These are phyloP conservation scores for Silene vulgaris DNA, from an alignment of 179 eudicot genomes.

Conservation along the genomic window DNA sequence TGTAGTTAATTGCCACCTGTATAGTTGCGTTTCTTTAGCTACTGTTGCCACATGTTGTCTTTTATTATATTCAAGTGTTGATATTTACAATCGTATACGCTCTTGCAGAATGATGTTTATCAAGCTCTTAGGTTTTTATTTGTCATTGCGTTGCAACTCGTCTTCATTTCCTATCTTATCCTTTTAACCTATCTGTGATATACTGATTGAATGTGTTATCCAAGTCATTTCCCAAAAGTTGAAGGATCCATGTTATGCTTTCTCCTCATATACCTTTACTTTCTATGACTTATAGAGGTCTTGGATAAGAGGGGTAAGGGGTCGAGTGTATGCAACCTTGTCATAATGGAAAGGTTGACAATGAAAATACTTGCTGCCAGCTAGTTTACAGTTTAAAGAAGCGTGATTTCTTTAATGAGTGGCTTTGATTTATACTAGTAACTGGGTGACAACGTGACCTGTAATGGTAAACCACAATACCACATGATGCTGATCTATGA, in stretches of 20 bases:
- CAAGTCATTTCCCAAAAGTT: background rate
- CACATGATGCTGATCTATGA: no score
- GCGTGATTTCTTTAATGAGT: no score
- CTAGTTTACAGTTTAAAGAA: no score
- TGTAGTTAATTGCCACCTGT: background rate
- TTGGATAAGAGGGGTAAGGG: background rate
- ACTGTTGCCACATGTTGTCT: background rate
- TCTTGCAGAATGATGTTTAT: constrained; percentile 9
- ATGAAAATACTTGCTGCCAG: no score
- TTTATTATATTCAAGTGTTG: background rate
- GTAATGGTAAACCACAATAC: no score
- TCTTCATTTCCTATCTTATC: background rate
- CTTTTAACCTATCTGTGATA: background rate
- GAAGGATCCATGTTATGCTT: background rate
- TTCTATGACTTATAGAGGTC: background rate
- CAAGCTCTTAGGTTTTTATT: constrained; percentile 1
- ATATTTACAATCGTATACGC: background rate
- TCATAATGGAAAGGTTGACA: no score
- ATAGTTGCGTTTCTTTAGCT: background rate
- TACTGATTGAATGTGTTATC: background rate
- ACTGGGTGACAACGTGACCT: no score
- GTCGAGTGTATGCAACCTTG: background rate
- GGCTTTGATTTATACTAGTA: no score
- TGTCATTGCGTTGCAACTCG: constrained; percentile 1
- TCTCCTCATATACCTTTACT: background rate